These are phyloP conservation scores for Suillus fuscotomentosus DNA, from an alignment of 768 basidiomycete species.

Conservation along the genomic window DNA sequence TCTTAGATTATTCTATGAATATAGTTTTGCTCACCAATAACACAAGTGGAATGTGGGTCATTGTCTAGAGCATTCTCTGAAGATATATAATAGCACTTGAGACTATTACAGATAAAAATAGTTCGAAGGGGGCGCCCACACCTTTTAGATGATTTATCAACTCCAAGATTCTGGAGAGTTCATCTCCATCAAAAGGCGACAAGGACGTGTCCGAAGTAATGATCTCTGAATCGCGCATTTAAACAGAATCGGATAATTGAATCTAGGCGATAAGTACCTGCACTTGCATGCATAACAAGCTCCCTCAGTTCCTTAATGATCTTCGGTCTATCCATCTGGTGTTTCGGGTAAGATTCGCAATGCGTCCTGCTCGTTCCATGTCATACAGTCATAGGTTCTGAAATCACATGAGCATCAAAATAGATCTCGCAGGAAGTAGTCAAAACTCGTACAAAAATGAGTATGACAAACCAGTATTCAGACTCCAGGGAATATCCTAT, in stretches of 20 bases:
- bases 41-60: constrained; percentile 6
- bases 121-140: neutral
- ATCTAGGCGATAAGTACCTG: constrained; percentile 1
- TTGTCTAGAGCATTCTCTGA: neutral
- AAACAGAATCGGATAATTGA: neutral
- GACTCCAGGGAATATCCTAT: constrained; percentile 2
- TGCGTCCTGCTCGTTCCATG: constrained; percentile 3
- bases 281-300: constrained; percentile 1
- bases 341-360: constrained; percentile 3
- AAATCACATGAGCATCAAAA: neutral
- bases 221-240: neutral
- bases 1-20: no score
- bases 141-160: constrained; percentile 5
- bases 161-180: constrained; percentile 6
- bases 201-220: constrained; percentile 5
- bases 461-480: constrained; percentile 6
- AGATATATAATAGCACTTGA: neutral
- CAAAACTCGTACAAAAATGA: neutral
- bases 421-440: neutral
- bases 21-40: constrained; percentile 2
- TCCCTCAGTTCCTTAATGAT: constrained; percentile 7
- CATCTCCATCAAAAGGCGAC: constrained; percentile 6
- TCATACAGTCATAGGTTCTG: neutral
- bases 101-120: neutral
- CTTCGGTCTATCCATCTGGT: neutral